Percentiles rank a stretch among this genome's conserved stretches.
Evolutionary conservation across 2,329 filamentous ascomycete genomes (phyloP).

Genomic region (Cytospora chrysosperma): DNA sequence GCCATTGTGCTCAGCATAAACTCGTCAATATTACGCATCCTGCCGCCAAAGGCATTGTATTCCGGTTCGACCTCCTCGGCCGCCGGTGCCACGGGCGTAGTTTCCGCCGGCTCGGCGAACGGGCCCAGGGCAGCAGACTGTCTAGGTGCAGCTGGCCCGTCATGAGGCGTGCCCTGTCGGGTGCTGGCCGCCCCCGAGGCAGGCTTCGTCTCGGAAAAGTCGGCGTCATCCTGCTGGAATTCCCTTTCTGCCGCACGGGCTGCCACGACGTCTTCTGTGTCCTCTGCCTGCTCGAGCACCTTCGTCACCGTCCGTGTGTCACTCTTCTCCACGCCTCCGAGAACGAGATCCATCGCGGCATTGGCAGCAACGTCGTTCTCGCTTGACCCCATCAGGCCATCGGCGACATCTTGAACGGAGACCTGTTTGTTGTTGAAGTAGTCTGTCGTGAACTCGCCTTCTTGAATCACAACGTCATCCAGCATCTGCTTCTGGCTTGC

Average conservation of each 20-base stretch:
- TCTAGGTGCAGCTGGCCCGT: slow-evolving; percentile 37
- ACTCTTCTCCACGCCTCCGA: slow-evolving; percentile 63
- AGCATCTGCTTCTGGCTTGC: slow-evolving; percentile 97
- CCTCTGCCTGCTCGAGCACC: slow-evolving; percentile 85
- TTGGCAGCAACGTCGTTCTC: slow-evolving; percentile 71
- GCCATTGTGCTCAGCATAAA: slow-evolving; percentile 73
- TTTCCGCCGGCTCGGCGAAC: slow-evolving; percentile 38
- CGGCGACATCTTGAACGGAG: slow-evolving; percentile 66
- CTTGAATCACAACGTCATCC: slow-evolving; percentile 97
- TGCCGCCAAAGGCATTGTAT: slow-evolving; percentile 58
- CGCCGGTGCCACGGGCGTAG: slow-evolving; percentile 27
- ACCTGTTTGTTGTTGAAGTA: slow-evolving; percentile 70
- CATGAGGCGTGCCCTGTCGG: slow-evolving; percentile 50
- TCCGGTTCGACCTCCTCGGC: slow-evolving; percentile 45
- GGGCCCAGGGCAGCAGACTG: slow-evolving; percentile 39
- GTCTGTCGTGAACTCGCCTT: slow-evolving; percentile 96
- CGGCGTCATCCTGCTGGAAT: slow-evolving; percentile 79
- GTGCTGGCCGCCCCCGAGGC: slow-evolving; percentile 51
- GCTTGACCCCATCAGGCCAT: slow-evolving; percentile 47
- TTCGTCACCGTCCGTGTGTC: slow-evolving; percentile 64
- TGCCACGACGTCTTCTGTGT: slow-evolving; percentile 85
- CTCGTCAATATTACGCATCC: slow-evolving; percentile 66
- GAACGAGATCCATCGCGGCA: slow-evolving; percentile 80
- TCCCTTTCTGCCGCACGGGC: slow-evolving; percentile 88
- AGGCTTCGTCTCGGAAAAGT: slow-evolving; percentile 69